phyloP scores from a whole-genome alignment of 805 yeast genomes.

The Alloascoidea hylecoeti region DNA sequence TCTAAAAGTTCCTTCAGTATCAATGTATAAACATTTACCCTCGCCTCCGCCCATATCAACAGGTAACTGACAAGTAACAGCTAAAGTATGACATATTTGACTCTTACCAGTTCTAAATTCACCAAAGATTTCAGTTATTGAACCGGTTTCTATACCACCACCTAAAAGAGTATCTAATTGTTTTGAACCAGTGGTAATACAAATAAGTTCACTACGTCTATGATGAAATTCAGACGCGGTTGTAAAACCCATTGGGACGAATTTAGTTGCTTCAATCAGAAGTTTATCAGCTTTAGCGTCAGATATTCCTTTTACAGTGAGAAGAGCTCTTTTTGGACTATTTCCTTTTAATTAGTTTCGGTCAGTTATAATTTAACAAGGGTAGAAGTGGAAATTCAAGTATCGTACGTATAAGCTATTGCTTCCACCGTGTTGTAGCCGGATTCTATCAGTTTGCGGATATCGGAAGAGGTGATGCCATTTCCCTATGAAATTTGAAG shows the following conservation, averaged over 20 bases:
- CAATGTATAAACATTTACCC: conserved; percentile 91
- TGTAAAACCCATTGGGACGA: conserved; percentile 93
- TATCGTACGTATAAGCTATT: conserved; percentile 62
- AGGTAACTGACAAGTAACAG: conserved; percentile 94
- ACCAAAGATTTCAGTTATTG: conserved; percentile 92
- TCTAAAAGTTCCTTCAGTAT: conserved; percentile 94
- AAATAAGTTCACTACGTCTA: conserved; percentile 79
- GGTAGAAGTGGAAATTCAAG: not conserved
- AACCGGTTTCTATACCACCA: conserved; percentile 96
- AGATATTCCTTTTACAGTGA: conserved; percentile 79
- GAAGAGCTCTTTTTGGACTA: conserved; percentile 59
- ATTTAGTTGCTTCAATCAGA: conserved; percentile 66
- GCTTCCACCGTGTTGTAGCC: conserved; percentile 88
- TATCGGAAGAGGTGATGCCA: conserved; percentile 72
- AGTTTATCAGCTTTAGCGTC: conserved; percentile 90
- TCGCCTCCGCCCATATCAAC: conserved; percentile 98
- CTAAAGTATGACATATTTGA: conserved; percentile 90
- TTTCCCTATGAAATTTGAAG: conserved; percentile 40
- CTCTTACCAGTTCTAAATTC: conserved; percentile 97
- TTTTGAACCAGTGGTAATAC: conserved; percentile 91
- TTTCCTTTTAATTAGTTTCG: conserved; percentile 1
- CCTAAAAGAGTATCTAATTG: conserved; percentile 86
- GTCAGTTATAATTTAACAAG: conserved; percentile 2
- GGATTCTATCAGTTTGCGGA: conserved; percentile 65
- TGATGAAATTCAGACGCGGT: conserved; percentile 92